Evolutionary conservation across 2,329 filamentous ascomycete species (phyloP), one percentile per base, ranked within the genome.

Genomic region (Ophiostoma australiae): DNA sequence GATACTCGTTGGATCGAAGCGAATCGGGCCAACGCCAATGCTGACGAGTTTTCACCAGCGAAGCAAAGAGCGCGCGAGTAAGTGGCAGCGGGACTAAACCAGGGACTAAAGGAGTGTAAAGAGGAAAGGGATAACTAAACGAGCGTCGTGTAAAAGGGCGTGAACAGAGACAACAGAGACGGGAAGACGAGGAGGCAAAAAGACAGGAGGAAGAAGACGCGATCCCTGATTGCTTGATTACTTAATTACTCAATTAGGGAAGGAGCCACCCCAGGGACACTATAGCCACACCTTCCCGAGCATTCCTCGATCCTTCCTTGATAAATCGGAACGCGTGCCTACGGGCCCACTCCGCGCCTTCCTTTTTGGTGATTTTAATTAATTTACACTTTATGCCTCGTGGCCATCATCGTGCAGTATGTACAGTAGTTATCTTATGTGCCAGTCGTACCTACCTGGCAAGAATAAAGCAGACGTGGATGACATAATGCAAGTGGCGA

Each of bases 191-290:
- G 17, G 5, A 48, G 44, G 7, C 44, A 20, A 48, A n/a, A n/a
- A 48, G 44, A 20, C 44, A 48, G 7, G 44, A 48, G 20, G 55
- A 33, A 48, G 44, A 48, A 48, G 58, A 63, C 58, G 58, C 58
- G 58, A 63, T 61, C 55, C 55, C 27, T 35, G 27, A 61, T 63
- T 63, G 23, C 58, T 63, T 63, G 27, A 33, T 63, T 61, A 33
- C 58, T 27, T 31, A 66, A 67, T 67, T 67, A 44, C 66, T 44
- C 15, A 17, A 48, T 67, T 67, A 20, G 37, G 39, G n/a, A 41
- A 44, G 23, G 66, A 41, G 15, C 39, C 66, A 23, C 23, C 15
- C 11, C 58, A 63, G 27, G 55, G 55, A 61, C 52, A 58, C 52
- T 10, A 41, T 10, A 41, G 39, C 39, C 52, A 31, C 52, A 27